phyloP scores from a whole-genome alignment of 2,329 filamentous ascomycete species.

The Rhytidhysteron rufulum region DNA sequence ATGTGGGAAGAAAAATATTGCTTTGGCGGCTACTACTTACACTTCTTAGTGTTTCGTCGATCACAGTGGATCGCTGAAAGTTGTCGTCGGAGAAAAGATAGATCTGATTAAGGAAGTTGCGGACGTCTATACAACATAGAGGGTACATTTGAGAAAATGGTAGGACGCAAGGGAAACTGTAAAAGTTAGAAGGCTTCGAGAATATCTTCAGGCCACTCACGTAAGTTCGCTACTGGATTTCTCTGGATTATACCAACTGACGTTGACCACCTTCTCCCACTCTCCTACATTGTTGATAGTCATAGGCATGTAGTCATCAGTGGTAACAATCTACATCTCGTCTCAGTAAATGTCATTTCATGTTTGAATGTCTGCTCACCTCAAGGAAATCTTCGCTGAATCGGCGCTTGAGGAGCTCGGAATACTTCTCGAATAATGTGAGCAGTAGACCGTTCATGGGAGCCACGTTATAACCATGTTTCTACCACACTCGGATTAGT shows the following conservation, averaged over 20 bases:
- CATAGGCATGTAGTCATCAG: slow-evolving; percentile 99
- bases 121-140: slow-evolving; percentile 94
- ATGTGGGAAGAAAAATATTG: slow-evolving; percentile 2
- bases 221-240: slow-evolving; percentile 70
- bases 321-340: slow-evolving; percentile 60
- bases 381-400: slow-evolving; percentile 97
- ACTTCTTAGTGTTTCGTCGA: slow-evolving; percentile 84
- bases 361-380: slow-evolving; percentile 40
- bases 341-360: slow-evolving; percentile 3
- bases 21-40: slow-evolving; percentile 39
- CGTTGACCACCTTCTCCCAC: slow-evolving; percentile 91
- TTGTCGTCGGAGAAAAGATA: slow-evolving; percentile 97
- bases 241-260: slow-evolving; percentile 92
- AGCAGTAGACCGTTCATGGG: slow-evolving; percentile 80
- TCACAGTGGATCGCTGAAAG: slow-evolving; percentile 83
- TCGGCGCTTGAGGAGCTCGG: slow-evolving; percentile 79
- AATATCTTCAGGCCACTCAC: slow-evolving; percentile 44
- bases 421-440: slow-evolving; percentile 90
- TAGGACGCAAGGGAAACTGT: slow-evolving; percentile 85
- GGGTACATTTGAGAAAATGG: slow-evolving; percentile 99
- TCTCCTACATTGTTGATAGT: slow-evolving; percentile 85
- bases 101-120: slow-evolving; percentile 96
- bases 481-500: slow-evolving; percentile 45
- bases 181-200: slow-evolving; percentile 15
- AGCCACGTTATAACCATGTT: slow-evolving; percentile 83